phyloP scores from a whole-genome alignment of 2,329 filamentous ascomycete species.

The Aspergillus felis region DNA sequence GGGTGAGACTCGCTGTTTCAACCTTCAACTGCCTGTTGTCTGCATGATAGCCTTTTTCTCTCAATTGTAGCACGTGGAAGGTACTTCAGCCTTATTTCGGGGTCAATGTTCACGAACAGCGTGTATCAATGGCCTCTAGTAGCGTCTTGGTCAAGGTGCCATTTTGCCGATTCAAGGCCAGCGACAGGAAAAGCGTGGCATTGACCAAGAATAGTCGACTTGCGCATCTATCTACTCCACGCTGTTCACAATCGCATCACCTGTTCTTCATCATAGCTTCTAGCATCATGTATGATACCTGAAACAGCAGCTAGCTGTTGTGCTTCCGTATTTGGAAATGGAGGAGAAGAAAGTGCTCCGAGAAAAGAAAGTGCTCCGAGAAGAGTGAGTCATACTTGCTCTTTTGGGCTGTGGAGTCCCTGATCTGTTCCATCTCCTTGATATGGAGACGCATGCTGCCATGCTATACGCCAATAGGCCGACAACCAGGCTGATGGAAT shows the following conservation, averaged over 20 bases:
- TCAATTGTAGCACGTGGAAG: not conserved
- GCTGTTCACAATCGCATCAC: not conserved
- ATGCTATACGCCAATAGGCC: not conserved
- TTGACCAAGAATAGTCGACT: not conserved
- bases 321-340: constrained; percentile 2
- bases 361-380: constrained; percentile 5
- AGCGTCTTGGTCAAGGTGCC: not conserved
- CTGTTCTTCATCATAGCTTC: not conserved
- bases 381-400: constrained; percentile 8
- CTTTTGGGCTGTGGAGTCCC: constrained; percentile 1
- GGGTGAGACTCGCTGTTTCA: not conserved
- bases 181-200: not conserved
- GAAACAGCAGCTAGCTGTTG: constrained; percentile 1
- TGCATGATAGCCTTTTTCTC: constrained; percentile 3
- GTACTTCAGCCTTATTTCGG: not conserved
- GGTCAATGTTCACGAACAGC: not conserved
- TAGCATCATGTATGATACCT: not conserved
- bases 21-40: constrained; percentile 2
- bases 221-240: not conserved
- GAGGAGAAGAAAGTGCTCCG: constrained; percentile 1
- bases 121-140: not conserved
- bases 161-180: not conserved
- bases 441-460: not conserved
- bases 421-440: constrained; percentile 1
- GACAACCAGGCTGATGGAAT: not conserved